phyloP scores from a whole-genome alignment of 2,329 filamentous ascomycete genomes.

The Xylaria sp. region DNA sequence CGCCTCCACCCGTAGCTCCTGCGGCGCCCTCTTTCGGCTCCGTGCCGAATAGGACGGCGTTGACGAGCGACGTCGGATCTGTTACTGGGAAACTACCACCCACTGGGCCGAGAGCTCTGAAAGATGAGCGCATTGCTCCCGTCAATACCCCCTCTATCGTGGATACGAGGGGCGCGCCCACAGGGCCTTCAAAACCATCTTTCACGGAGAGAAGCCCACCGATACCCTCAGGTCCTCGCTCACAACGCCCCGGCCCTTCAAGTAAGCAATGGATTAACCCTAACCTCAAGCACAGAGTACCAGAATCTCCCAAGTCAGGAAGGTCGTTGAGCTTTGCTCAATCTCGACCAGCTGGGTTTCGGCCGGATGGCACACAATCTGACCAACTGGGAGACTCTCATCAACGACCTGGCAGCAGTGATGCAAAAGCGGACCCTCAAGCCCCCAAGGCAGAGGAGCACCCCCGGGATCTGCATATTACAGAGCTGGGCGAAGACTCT shows the following conservation, averaged over 20 bases:
- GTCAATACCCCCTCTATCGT: slow-evolving; percentile 53
- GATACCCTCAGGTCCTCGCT: slow-evolving; percentile 66
- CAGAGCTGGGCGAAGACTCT: slow-evolving; percentile 36
- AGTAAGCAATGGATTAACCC: slow-evolving; percentile 72
- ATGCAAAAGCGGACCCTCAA: slow-evolving; percentile 59
- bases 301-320: slow-evolving; percentile 64
- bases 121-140: slow-evolving; percentile 61
- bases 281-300: slow-evolving; percentile 59
- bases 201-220: slow-evolving; percentile 57
- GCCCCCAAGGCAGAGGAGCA: slow-evolving; percentile 37
- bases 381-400: slow-evolving; percentile 57
- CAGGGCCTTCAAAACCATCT: slow-evolving; percentile 58
- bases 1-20: slow-evolving; percentile 67
- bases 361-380: slow-evolving; percentile 52
- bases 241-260: slow-evolving; percentile 62
- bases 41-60: slow-evolving; percentile 60
- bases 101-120: slow-evolving; percentile 64
- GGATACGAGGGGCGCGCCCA: slow-evolving; percentile 54
- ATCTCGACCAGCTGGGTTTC: slow-evolving; percentile 51
- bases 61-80: slow-evolving; percentile 52
- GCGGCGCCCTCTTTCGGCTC: slow-evolving; percentile 69
- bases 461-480: slow-evolving; percentile 39
- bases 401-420: slow-evolving; percentile 64
- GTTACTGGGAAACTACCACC: slow-evolving; percentile 61
- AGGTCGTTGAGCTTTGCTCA: slow-evolving; percentile 62